Evolutionary conservation across 192 early-diverging fungal genomes (phyloP), one percentile per base, ranked within the genome.

Genomic region (Rhizophagus clarus): DNA sequence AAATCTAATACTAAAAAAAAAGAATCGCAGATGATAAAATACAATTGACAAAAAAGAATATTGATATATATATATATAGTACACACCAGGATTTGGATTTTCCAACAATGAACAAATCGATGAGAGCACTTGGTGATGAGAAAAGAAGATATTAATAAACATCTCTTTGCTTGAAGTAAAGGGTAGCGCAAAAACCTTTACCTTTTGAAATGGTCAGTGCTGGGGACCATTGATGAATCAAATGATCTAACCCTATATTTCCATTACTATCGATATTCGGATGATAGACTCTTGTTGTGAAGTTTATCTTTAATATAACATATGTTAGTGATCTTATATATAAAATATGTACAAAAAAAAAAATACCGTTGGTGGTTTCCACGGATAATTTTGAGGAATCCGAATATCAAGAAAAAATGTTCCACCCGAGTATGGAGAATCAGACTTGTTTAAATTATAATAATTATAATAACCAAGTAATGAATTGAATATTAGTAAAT

Each of bases 231-330:
- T 98, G 97, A 84, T 99, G 96, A 82, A 90, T 96, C 83, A 99
- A 88, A 81, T 98, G 97, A 85, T 99, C 98, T 84, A 99, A 86
- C 82, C 97, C 98, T 84, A 99, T 99, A 85, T 91, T 93, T 71
- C 98, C 98, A 86, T 97, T 97, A 86, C 91, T 93, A 89, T 98
- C 97, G 86, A 99, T 98, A 90, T 99, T 99, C 70, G 97, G 97
- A 87, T 99, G 98, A 83, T 99, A 99, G 81, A 99, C 97, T 80
- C 91, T 89, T 63, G 97, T 99, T 77, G 94, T 45, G 11, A 45
- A 45, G 11, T 45, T 45, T 45, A 45, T 45, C 42, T 45, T 12
- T 45, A 40, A n/a, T 40, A 40, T 40, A 9, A 9, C 7, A 40
- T n/a, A n/a, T n/a, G n/a, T 12, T 45, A 45, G 2, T 45, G 11